Evolutionary conservation across 1,284 basidiomycete species (phyloP).

Genomic region (Cutaneotrichosporon sp.): DNA sequence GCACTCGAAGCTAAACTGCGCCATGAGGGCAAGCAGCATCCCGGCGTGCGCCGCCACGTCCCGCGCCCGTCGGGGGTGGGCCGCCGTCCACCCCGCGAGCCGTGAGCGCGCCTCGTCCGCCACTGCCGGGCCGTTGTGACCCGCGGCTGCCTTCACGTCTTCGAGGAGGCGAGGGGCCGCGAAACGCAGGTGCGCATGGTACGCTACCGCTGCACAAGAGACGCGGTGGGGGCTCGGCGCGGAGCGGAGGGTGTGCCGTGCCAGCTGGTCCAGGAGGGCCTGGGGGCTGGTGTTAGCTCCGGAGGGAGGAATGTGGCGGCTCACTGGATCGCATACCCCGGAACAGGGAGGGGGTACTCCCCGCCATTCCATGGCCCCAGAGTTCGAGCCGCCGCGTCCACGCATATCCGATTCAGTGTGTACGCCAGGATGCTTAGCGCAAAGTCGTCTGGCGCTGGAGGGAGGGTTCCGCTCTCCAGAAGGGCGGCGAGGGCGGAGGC

Average conservation of each 20-base stretch:
- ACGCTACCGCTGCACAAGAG: slow-evolving; percentile 28
- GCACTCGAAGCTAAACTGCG: slow-evolving; percentile 21
- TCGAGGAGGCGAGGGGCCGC: slow-evolving; percentile 24
- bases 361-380: no score
- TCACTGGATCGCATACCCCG: slow-evolving; percentile 22
- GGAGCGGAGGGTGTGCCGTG: slow-evolving; percentile 20
- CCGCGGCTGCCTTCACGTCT: slow-evolving; percentile 29
- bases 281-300: slow-evolving; percentile 18
- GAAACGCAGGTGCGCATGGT: slow-evolving; percentile 31
- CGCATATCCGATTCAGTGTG: slow-evolving; percentile 27
- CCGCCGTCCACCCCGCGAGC: slow-evolving; percentile 20
- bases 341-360: slow-evolving; percentile 15
- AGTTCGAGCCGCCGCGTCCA: slow-evolving; percentile 23
- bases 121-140: slow-evolving; percentile 13
- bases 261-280: slow-evolving; percentile 26
- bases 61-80: slow-evolving; percentile 12
- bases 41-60: slow-evolving; percentile 28
- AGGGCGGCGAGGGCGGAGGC: slow-evolving; percentile 21
- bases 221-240: slow-evolving; percentile 23
- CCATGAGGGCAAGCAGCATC: slow-evolving; percentile 24
- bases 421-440: slow-evolving; percentile 23
- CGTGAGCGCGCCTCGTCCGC: not conserved
- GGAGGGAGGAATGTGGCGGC: not conserved
- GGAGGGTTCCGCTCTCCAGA: slow-evolving; percentile 21
- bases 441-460: slow-evolving; percentile 20